A percentile compares a stretch with the other conserved stretches of the same genome.
Conservation (phyloP, 1,139 yeast species). For the Scheffersomyces stambukii region DNA sequence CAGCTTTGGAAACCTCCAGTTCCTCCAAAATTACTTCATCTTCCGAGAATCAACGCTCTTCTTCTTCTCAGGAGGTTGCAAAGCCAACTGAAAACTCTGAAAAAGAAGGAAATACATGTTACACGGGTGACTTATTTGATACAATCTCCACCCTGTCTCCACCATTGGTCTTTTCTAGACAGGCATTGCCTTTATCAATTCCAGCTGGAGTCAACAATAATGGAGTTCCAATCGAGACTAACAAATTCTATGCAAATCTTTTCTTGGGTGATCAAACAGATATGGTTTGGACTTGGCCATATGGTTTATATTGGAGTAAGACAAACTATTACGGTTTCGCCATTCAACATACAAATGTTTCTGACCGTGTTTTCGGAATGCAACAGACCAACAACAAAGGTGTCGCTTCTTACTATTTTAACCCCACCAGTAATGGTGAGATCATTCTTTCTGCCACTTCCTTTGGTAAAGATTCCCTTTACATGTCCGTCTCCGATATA, state of each 20-base stretch:
- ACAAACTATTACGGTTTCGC: slow-evolving; percentile 54
- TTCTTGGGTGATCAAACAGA: slow-evolving; percentile 60
- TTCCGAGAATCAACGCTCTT: too few species aligned
- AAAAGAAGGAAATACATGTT: slow-evolving; percentile 16
- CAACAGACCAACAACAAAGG: slow-evolving; percentile 18
- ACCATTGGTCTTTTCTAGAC: slow-evolving; percentile 42
- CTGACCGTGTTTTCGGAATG: slow-evolving; percentile 66
- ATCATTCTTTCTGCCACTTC: slow-evolving; percentile 55
- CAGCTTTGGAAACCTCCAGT: background rate
- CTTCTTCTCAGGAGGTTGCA: too few species aligned
- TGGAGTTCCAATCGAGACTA: slow-evolving; percentile 61
- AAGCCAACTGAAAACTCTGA: too few species aligned
- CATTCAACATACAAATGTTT: slow-evolving; percentile 56
- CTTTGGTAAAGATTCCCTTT: slow-evolving; percentile 29
- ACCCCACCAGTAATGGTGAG: slow-evolving; percentile 51
- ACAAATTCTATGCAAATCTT: slow-evolving; percentile 80
- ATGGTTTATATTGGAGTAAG: slow-evolving; percentile 62
- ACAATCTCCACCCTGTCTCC: slow-evolving; percentile 50
- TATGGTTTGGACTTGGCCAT: slow-evolving; percentile 79
- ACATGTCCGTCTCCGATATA: slow-evolving; percentile 46
- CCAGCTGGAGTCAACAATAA: slow-evolving; percentile 45
- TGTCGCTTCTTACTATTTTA: slow-evolving; percentile 42
- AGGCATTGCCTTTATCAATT: slow-evolving; percentile 46
- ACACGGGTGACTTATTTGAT: slow-evolving; percentile 39
- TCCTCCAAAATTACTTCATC: background rate